A percentile compares a stretch with the other conserved stretches of the same genome.
Evolutionary conservation across 2,329 filamentous ascomycete genomes (phyloP).

Genomic region (Arthrobotrys sinensis): DNA sequence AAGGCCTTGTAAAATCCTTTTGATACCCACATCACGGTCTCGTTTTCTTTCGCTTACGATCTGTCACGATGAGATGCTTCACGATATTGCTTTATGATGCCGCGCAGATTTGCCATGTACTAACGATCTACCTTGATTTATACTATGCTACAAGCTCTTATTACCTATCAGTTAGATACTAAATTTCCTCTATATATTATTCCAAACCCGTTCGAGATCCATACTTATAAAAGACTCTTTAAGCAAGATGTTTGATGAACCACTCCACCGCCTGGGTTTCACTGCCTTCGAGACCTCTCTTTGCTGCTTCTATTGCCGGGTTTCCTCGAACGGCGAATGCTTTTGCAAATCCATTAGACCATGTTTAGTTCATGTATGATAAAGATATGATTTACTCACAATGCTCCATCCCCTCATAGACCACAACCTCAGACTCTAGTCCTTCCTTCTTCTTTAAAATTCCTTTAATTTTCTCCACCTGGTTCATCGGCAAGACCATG

Average conservation of each 20-base stretch:
- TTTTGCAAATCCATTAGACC: conserved; percentile 23
- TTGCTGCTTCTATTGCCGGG: conserved; percentile 63
- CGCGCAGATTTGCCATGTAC: neutral
- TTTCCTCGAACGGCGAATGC: conserved; percentile 67
- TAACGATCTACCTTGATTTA: neutral
- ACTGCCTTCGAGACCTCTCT: conserved; percentile 63
- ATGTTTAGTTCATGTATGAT: neutral
- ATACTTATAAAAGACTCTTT: neutral
- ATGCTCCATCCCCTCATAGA: conserved; percentile 68
- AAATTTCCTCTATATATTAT: neutral
- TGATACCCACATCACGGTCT: conserved; percentile 21
- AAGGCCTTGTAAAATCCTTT: conserved; percentile 10
- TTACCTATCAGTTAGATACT: neutral
- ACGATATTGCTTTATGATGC: conserved; percentile 16
- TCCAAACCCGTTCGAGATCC: neutral
- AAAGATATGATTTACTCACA: conserved; percentile 50
- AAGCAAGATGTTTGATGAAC: conserved; percentile 64
- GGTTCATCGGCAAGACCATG: conserved; percentile 66
- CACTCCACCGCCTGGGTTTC: conserved; percentile 66
- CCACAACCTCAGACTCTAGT: conserved; percentile 66
- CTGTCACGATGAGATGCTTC: conserved; percentile 19
- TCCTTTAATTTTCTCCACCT: conserved; percentile 66
- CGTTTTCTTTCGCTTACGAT: conserved; percentile 6
- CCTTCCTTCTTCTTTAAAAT: conserved; percentile 66
- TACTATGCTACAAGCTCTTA: neutral